Percentiles rank a stretch among this genome's conserved stretches.
Conservation (phyloP, 2,329 filamentous ascomycete genomes). For the Ceratocystis huliohia region DNA sequence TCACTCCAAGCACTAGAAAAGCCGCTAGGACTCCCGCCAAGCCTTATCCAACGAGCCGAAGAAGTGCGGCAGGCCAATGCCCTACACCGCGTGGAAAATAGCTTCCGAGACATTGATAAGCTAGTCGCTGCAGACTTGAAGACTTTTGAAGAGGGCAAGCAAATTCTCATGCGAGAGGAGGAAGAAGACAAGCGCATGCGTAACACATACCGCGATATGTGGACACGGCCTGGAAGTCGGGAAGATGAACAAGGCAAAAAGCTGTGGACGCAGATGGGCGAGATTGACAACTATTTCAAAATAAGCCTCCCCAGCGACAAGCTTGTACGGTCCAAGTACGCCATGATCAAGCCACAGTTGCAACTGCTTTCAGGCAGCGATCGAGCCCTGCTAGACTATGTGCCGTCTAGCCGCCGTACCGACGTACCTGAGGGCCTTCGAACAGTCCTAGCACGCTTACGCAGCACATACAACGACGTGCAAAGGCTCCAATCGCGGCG, state of each 20-base stretch:
- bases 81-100: constrained; percentile 59
- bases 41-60: constrained; percentile 77
- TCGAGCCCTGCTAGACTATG: constrained; percentile 70
- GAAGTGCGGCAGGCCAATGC: constrained; percentile 88
- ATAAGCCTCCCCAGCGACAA: constrained; percentile 44
- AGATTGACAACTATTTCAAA: constrained; percentile 79
- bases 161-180: constrained; percentile 64
- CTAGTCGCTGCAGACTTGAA: constrained; percentile 67
- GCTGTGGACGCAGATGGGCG: constrained; percentile 59
- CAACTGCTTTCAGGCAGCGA: constrained; percentile 67
- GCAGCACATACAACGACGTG: constrained; percentile 74
- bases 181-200: constrained; percentile 69
- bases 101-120: constrained; percentile 80
- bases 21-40: constrained; percentile 76
- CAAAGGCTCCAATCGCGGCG: constrained; percentile 69
- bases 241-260: constrained; percentile 54
- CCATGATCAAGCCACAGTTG: constrained; percentile 61
- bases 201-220: constrained; percentile 70
- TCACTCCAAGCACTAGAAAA: constrained; percentile 92
- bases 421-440: constrained; percentile 72
- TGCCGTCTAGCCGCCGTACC: constrained; percentile 70
- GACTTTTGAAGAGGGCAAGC: constrained; percentile 71
- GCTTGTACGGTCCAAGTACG: constrained; percentile 64
- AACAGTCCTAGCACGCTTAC: constrained; percentile 61
- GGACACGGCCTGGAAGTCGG: constrained; percentile 58